A percentile compares a stretch with the other conserved stretches of the same genome.
Evolutionary conservation across 139 green algal genomes (phyloP).

Genomic region (Micractinium conductrix): DNA sequence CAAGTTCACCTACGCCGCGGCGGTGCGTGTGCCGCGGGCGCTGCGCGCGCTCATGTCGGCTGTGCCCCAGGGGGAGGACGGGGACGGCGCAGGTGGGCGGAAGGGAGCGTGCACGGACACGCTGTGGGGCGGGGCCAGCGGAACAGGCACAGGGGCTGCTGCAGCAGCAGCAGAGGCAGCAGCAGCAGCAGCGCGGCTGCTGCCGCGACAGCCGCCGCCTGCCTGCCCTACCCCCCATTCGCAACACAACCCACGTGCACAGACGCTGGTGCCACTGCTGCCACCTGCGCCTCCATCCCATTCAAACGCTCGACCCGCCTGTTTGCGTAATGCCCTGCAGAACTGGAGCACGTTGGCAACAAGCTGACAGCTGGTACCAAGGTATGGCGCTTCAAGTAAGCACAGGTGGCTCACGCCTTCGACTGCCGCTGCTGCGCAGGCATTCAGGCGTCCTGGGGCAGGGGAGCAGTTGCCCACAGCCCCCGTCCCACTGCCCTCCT

Average conservation of each 20-base stretch:
- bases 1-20: conserved; percentile 84
- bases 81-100: neutral
- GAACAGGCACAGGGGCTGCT: too few relatives aligned
- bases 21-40: conserved; percentile 70
- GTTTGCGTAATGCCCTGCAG: too few relatives aligned
- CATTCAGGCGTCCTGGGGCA: too few relatives aligned
- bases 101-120: too few relatives aligned
- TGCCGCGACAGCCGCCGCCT: neutral
- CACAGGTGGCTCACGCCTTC: too few relatives aligned
- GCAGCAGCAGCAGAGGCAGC: too few relatives aligned
- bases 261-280: neutral
- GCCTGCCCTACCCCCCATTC: neutral
- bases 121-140: too few relatives aligned
- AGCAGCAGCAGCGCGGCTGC: too few relatives aligned
- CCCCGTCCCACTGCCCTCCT: neutral
- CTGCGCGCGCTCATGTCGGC: conserved; percentile 88
- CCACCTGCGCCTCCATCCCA: neutral
- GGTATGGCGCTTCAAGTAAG: conserved; percentile 26
- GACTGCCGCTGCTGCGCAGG: too few relatives aligned
- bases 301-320: neutral
- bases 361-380: neutral
- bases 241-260: too few relatives aligned
- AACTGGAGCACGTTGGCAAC: neutral
- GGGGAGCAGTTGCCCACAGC: too few relatives aligned
- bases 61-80: conserved; percentile 52